Percentiles rank a stretch among this genome's conserved stretches.
Conservation (phyloP, 768 basidiomycete genomes). For the Mycena maculata region DNA sequence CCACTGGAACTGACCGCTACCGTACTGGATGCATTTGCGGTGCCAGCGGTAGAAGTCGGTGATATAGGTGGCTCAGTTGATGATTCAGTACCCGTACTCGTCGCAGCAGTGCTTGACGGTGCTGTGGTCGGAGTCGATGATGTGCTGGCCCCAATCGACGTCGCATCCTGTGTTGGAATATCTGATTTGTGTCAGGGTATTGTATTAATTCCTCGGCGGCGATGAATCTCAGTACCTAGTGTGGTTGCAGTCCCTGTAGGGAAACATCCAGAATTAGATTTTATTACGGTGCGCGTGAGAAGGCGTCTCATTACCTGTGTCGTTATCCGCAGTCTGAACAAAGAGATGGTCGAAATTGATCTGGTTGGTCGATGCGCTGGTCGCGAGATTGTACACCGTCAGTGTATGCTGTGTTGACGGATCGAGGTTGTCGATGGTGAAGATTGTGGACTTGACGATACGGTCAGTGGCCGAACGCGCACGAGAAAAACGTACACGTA, state of each 20-base stretch:
- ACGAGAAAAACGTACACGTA: constrained; percentile 15
- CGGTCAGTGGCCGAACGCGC: neutral
- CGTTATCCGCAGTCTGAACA: constrained; percentile 31
- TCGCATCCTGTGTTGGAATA: no score
- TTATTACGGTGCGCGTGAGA: neutral
- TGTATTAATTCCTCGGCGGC: constrained; percentile 2
- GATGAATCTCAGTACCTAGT: constrained; percentile 15
- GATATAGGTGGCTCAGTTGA: neutral
- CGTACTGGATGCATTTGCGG: constrained; percentile 9
- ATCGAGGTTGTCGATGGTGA: constrained; percentile 43
- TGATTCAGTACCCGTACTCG: neutral
- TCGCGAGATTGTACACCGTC: constrained; percentile 41
- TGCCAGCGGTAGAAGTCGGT: constrained; percentile 2
- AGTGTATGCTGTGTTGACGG: constrained; percentile 39
- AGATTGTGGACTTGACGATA: constrained; percentile 39
- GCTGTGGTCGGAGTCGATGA: neutral
- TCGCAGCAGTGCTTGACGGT: constrained; percentile 1
- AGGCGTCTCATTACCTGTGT: constrained; percentile 7
- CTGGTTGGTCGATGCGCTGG: constrained; percentile 27
- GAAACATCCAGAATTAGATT: constrained; percentile 7
- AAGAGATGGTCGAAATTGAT: constrained; percentile 42
- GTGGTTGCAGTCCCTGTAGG: neutral
- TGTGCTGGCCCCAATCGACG: neutral
- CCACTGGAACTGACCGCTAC: neutral
- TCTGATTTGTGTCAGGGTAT: neutral